Conservation (phyloP, 2,329 filamentous ascomycete species). For the Escovopsis sp. region DNA sequence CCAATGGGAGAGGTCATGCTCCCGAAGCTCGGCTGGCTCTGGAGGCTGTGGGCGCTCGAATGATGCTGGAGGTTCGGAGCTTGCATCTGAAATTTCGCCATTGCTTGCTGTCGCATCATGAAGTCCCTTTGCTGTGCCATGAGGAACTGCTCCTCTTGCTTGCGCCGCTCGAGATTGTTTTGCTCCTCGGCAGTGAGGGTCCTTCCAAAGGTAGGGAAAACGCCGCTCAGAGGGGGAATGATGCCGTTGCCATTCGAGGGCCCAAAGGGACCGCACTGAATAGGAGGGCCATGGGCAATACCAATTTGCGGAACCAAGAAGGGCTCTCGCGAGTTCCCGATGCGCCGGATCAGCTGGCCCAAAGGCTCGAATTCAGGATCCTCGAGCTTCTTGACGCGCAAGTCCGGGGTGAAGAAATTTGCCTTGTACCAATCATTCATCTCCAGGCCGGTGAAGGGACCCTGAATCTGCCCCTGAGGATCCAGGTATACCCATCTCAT, state of each 20-base stretch:
- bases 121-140: constrained; percentile 95
- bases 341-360: constrained; percentile 84
- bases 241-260: constrained; percentile 42
- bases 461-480: constrained; percentile 81
- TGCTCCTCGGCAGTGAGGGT: constrained; percentile 96
- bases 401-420: constrained; percentile 88
- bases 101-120: constrained; percentile 70
- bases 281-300: constrained; percentile 71
- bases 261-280: constrained; percentile 33
- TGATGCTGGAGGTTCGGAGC: constrained; percentile 62
- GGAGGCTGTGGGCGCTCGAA: constrained; percentile 85
- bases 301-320: constrained; percentile 97
- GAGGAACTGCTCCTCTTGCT: constrained; percentile 95
- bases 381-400: constrained; percentile 89
- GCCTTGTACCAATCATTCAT: constrained; percentile 99
- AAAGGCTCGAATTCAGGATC: constrained; percentile 89
- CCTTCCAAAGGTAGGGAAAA: constrained; percentile 91
- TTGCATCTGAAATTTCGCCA: constrained; percentile 56
- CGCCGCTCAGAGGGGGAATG: constrained; percentile 78
- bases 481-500: constrained; percentile 99
- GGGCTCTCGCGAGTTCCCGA: constrained; percentile 92
- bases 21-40: constrained; percentile 92
- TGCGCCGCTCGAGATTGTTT: constrained; percentile 87
- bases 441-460: constrained; percentile 88
- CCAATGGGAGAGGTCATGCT: constrained; percentile 81